phyloP scores from a whole-genome alignment of 768 basidiomycete species.

The Daedalea quercina region DNA sequence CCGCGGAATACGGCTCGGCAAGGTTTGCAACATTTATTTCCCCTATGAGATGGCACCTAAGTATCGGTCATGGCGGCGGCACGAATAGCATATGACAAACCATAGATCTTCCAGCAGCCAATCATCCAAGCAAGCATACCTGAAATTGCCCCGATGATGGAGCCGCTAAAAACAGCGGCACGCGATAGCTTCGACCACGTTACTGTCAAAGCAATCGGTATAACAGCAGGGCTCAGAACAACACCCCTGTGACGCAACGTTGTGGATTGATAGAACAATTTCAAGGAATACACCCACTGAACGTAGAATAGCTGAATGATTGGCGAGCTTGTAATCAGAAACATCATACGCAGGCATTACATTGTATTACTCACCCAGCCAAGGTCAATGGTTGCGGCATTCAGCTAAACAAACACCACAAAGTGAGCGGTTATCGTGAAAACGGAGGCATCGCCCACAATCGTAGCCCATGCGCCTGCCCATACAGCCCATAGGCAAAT shows the following conservation, averaged over 20 bases:
- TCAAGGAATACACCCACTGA: slow-evolving; percentile 33
- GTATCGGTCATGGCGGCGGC: background rate
- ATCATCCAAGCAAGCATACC: slow-evolving; percentile 48
- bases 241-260: slow-evolving; percentile 43
- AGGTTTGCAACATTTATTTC: slow-evolving; percentile 27
- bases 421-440: background rate
- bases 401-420: slow-evolving; percentile 24
- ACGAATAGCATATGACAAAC: slow-evolving; percentile 14
- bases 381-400: slow-evolving; percentile 38
- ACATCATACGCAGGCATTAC: too few relatives aligned
- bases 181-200: slow-evolving; percentile 39
- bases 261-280: too few relatives aligned
- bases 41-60: slow-evolving; percentile 13
- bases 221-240: slow-evolving; percentile 42
- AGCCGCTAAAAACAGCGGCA: slow-evolving; percentile 33
- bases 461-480: slow-evolving; percentile 31
- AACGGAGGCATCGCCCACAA: slow-evolving; percentile 15
- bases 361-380: slow-evolving; percentile 38
- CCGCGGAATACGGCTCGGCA: slow-evolving; percentile 28
- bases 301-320: slow-evolving; percentile 33
- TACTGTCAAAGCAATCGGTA: slow-evolving; percentile 40
- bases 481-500: slow-evolving; percentile 31
- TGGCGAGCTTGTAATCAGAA: too few relatives aligned
- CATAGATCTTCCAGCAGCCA: slow-evolving; percentile 43
- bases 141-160: slow-evolving; percentile 33